phyloP scores from a whole-genome alignment of 306 rosid species.

The Pueraria montana region DNA sequence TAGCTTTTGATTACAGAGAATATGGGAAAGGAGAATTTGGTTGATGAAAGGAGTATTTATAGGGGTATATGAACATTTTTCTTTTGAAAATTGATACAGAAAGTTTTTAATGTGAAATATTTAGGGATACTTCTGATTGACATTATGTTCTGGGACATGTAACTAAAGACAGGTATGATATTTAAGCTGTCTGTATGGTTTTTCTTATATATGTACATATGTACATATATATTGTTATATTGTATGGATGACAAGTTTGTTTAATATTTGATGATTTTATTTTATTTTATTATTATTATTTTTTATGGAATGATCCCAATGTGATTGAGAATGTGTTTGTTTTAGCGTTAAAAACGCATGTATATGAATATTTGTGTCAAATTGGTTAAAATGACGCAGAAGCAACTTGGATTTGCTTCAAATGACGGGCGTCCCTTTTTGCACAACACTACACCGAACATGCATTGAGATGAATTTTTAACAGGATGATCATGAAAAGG shows the following conservation, averaged over 20 bases:
- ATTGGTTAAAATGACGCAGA: no score
- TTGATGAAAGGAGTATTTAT: constrained; percentile 31
- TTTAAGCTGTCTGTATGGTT: constrained; percentile 18
- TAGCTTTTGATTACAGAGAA: constrained; percentile 38
- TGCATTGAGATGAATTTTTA: neutral
- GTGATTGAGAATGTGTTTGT: neutral
- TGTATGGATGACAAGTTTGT: constrained; percentile 7
- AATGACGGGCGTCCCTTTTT: no score
- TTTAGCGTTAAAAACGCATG: no score
- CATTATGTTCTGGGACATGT: constrained; percentile 25
- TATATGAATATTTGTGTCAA: no score
- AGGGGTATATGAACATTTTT: constrained; percentile 44
- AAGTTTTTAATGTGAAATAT: constrained; percentile 23
- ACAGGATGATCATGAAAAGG: neutral
- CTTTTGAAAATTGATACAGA: constrained; percentile 38
- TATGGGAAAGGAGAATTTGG: constrained; percentile 36
- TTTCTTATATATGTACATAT: constrained; percentile 31
- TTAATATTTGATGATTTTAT: neutral
- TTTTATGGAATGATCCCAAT: neutral
- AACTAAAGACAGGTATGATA: constrained; percentile 30
- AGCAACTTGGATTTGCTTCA: no score
- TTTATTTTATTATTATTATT: neutral
- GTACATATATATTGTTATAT: neutral
- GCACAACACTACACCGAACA: no score
- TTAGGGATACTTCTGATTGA: constrained; percentile 33